These are phyloP conservation scores for Carallia pectinifolia DNA, from an alignment of 345 rosid genomes.

Conservation along the genomic window DNA sequence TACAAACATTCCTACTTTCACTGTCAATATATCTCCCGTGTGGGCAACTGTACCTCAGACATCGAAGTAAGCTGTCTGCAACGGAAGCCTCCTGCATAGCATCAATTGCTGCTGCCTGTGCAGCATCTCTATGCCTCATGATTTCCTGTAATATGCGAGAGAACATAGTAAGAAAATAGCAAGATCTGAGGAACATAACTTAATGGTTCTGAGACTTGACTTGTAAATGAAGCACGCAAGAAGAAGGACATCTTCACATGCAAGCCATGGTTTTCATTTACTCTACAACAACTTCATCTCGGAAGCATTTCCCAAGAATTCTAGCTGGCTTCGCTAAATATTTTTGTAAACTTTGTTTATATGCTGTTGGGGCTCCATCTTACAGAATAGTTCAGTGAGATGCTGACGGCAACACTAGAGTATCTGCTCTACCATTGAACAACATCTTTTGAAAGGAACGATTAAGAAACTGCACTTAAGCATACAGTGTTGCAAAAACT, in stretches of 20 bases:
- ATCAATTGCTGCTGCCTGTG: constrained; percentile 79
- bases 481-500: not conserved
- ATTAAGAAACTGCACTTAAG: not conserved
- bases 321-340: not conserved
- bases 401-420: not conserved
- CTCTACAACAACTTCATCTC: not conserved
- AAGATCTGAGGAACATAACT: not conserved
- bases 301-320: not conserved
- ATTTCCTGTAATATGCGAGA: constrained; percentile 58
- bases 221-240: not conserved
- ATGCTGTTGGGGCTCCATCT: not conserved
- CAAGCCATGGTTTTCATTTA: too few relatives aligned
- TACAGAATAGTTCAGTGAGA: not conserved
- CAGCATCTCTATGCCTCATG: constrained; percentile 83
- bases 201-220: not conserved
- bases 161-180: constrained; percentile 10
- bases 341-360: not conserved
- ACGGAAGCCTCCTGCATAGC: constrained; percentile 95
- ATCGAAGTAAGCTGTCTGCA: constrained; percentile 80
- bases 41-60: constrained; percentile 57
- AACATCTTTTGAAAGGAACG: not conserved
- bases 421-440: not conserved
- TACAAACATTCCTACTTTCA: not conserved
- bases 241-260: not conserved
- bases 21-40: not conserved